phyloP scores from a whole-genome alignment of 805 yeast species.

The Metschnikowia matae region DNA sequence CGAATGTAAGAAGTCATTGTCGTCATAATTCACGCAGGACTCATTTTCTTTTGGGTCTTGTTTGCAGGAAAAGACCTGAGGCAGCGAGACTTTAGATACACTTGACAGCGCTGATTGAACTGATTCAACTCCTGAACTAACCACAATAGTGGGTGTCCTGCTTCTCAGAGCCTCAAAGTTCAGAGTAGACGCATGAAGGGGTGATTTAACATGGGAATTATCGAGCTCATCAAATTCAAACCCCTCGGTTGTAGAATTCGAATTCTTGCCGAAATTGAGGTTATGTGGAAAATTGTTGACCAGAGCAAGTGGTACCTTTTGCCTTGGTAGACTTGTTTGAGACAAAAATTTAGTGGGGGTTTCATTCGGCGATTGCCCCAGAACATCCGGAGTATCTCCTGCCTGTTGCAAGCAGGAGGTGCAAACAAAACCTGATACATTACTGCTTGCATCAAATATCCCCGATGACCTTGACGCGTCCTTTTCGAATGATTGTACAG shows the following conservation, averaged over 20 bases:
- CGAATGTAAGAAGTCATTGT: neutral
- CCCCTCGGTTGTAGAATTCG: neutral
- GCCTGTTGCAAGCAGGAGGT: neutral
- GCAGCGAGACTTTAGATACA: neutral
- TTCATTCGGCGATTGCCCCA: neutral
- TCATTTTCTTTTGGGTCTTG: neutral
- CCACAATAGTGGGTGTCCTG: constrained; percentile 1
- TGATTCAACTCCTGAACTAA: neutral
- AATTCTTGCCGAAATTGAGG: neutral
- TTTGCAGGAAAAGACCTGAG: neutral
- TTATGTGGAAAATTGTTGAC: neutral
- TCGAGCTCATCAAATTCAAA: neutral
- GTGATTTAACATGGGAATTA: neutral
- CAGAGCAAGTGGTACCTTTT: neutral
- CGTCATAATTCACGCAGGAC: neutral
- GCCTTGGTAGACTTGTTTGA: neutral
- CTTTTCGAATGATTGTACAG: neutral
- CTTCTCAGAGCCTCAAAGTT: neutral
- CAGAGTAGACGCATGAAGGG: neutral
- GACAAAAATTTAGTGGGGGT: neutral
- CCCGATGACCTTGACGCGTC: neutral
- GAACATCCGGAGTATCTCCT: neutral
- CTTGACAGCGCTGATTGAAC: neutral
- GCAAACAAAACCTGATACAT: neutral
- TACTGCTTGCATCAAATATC: neutral